A percentile compares a stretch with the other conserved stretches of the same genome.
Evolutionary conservation across 495 filamentous ascomycete species (phyloP).

Genomic region (Hypomontagnella monticulosa): DNA sequence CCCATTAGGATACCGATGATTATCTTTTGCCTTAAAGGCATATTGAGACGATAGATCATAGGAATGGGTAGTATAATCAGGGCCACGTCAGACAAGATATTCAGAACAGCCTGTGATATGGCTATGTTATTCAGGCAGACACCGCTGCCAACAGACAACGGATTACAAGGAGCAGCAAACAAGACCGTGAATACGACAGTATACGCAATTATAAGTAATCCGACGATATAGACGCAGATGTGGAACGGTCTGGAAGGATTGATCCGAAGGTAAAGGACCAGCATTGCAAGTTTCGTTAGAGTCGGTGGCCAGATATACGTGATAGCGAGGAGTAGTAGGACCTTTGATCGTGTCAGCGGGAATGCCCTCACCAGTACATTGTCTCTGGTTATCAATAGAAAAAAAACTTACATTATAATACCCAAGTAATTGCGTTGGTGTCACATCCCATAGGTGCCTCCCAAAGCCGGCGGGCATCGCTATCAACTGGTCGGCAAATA

Average conservation of each 20-base stretch:
- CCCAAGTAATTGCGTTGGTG: background rate
- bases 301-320: slow-evolving; percentile 21
- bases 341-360: background rate
- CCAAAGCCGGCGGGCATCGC: slow-evolving; percentile 14
- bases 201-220: background rate
- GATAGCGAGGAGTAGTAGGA: slow-evolving; percentile 4
- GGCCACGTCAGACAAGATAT: slow-evolving; percentile 6
- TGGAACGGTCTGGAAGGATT: slow-evolving; percentile 6
- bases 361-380: no score
- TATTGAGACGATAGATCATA: background rate
- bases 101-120: slow-evolving; percentile 11
- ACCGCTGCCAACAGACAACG: slow-evolving; percentile 10
- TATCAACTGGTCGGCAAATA: background rate
- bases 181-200: slow-evolving; percentile 3
- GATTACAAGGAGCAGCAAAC: slow-evolving; percentile 12
- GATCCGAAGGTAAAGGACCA: slow-evolving; percentile 20
- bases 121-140: slow-evolving; percentile 4
- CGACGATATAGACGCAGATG: slow-evolving; percentile 1
- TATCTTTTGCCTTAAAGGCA: slow-evolving; percentile 14
- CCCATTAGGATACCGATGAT: slow-evolving; percentile 2
- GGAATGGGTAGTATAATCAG: slow-evolving; percentile 16
- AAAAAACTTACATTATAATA: slow-evolving; percentile 3
- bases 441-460: slow-evolving; percentile 19
- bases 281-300: slow-evolving; percentile 12
- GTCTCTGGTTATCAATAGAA: background rate